These are phyloP conservation scores for Boletus rubescentipes DNA, from an alignment of 768 basidiomycete species.

Conservation along the genomic window DNA sequence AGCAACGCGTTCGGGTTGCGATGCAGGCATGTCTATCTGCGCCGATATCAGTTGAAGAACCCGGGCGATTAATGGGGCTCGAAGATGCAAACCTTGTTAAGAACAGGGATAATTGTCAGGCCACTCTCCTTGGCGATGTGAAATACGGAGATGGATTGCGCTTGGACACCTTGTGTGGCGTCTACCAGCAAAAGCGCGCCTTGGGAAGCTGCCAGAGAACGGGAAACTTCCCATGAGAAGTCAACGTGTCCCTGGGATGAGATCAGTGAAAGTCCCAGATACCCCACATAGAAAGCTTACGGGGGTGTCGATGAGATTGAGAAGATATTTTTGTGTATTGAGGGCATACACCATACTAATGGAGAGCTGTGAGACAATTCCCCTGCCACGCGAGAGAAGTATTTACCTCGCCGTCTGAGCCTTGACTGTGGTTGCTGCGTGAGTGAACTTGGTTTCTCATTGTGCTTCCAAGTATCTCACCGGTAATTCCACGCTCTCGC, in stretches of 20 bases:
- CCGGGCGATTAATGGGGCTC: not conserved
- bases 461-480: conserved; percentile 34
- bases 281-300: conserved; percentile 37
- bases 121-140: conserved; percentile 83
- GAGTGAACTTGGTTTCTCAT: conserved; percentile 2
- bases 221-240: conserved; percentile 95
- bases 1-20: conserved; percentile 77
- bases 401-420: conserved; percentile 90
- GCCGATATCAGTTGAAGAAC: not conserved
- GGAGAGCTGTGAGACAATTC: conserved; percentile 7
- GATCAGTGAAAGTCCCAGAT: not conserved
- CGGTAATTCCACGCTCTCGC: conserved; percentile 94
- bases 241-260: conserved; percentile 84
- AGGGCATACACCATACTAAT: conserved; percentile 74
- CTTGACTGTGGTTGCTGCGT: conserved; percentile 58
- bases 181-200: conserved; percentile 88
- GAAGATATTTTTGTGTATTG: conserved; percentile 58
- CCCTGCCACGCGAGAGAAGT: not conserved
- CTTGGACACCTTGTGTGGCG: conserved; percentile 97
- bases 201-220: conserved; percentile 90
- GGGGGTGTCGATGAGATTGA: conserved; percentile 97
- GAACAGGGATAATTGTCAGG: conserved; percentile 81
- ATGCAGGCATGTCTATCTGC: conserved; percentile 90
- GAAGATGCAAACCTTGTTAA: conserved; percentile 72
- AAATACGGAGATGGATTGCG: conserved; percentile 94